Base-by-base conservation (phyloP, 2,329 filamentous ascomycete genomes). In the Cordyceps farinosa region DNA sequence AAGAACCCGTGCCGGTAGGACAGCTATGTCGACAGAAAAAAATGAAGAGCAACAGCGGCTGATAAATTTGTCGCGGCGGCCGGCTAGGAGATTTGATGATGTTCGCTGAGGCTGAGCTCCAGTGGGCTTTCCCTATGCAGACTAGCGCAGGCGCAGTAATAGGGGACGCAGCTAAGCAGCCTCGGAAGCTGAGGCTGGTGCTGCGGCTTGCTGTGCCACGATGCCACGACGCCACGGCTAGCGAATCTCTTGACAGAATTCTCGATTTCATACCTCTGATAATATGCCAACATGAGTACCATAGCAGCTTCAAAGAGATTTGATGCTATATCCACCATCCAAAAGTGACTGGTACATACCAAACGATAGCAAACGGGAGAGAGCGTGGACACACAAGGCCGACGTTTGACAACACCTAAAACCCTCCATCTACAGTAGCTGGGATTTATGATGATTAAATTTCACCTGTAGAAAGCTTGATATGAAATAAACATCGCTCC, bases 81-180 rank as follows among this genome's bases (percentile, higher is more conserved):
- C 45, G 38, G 51, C 40, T 38, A 51, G 61, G 61, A 58, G 61
- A 30, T 42, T 62, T 56, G 42, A 58, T 45, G 45, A 52, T 42
- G 42, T 17, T 50, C 52, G 7, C 17, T 7, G 61, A 58, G 61
- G 61, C 61, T 63, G 44, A 63, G 61, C 61, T 58, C 13, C 17
- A 3, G 4, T 11, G 30, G 36, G n/a, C 57, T 66, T 61, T 53
- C 47, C 40, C 15, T 27, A 50, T 50, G 52, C 17, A 50, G 57
- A n/a, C 22, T 57, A 61, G 44, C 51, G 59, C 17, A 7, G 30
- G 34, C 27, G 47, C 22, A 50, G 27, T 32, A 48, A 32, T 34
- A 51, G 56, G 27, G 22, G 56, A 34, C 15, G 7, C 22, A 22
- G 22, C 22, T 22, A 22, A 22, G 22, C 22, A 22, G 22, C 22